A percentile compares a stretch with the other conserved stretches of the same genome.
Evolutionary conservation across 768 basidiomycete species (phyloP).

Genomic region (Termitomyces sp.): DNA sequence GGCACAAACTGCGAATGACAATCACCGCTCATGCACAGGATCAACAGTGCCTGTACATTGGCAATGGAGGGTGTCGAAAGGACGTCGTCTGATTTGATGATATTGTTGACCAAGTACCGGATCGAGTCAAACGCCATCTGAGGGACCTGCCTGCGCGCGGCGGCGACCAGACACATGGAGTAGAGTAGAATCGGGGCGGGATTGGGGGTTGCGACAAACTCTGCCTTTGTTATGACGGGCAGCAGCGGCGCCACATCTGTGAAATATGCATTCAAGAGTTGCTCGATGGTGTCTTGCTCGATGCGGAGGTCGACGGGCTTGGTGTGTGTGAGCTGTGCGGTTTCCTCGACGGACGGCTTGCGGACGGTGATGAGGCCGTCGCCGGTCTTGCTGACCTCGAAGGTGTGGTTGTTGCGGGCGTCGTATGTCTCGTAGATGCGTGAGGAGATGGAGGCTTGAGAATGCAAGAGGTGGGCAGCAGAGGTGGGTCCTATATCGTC

Average conservation of each 20-base stretch:
- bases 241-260: conserved; percentile 82
- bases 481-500: conserved; percentile 76
- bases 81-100: conserved; percentile 89
- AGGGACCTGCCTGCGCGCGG: conserved; percentile 78
- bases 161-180: conserved; percentile 90
- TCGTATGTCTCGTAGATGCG: conserved; percentile 86
- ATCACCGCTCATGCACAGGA: conserved; percentile 84
- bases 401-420: conserved; percentile 80
- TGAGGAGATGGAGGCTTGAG: conserved; percentile 80
- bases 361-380: conserved; percentile 86
- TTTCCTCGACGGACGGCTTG: conserved; percentile 55
- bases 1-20: conserved; percentile 89
- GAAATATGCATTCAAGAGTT: conserved; percentile 90
- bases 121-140: conserved; percentile 87
- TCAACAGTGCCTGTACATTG: conserved; percentile 85
- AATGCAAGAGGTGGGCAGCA: conserved; percentile 82
- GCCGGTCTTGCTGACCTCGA: conserved; percentile 78
- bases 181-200: conserved; percentile 84
- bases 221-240: conserved; percentile 82
- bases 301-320: conserved; percentile 69
- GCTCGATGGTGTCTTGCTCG: conserved; percentile 73
- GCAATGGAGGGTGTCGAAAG: conserved; percentile 80
- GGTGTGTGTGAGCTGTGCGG: conserved; percentile 41
- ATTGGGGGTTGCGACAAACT: conserved; percentile 73
- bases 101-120: conserved; percentile 77